phyloP scores from a whole-genome alignment of 208 protist species.

The Trypanosoma boissoni region DNA sequence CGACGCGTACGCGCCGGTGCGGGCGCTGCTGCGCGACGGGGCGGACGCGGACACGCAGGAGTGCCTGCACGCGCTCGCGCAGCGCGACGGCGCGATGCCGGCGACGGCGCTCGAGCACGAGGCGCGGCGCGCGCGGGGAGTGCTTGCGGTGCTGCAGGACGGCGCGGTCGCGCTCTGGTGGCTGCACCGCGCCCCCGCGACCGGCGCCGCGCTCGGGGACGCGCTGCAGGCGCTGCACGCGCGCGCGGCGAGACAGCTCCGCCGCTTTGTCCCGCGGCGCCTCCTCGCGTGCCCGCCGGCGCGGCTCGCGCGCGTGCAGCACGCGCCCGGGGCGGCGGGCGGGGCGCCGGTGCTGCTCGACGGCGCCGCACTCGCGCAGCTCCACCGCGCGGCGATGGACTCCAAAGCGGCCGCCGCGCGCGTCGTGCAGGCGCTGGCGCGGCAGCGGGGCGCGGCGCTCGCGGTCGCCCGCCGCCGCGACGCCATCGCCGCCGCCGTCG shows the following conservation, averaged over 20 bases:
- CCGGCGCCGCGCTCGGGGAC: too few relatives aligned
- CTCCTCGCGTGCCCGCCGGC: slow-evolving; percentile 5
- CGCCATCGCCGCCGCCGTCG: background rate
- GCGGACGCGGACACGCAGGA: slow-evolving; percentile 24
- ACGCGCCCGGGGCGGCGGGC: background rate
- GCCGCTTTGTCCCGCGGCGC: slow-evolving; percentile 11
- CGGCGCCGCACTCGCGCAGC: background rate
- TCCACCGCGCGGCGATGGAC: background rate
- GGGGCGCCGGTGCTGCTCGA: background rate
- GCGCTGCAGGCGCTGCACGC: slow-evolving; percentile 16
- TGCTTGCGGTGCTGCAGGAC: slow-evolving; percentile 15
- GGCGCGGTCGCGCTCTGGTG: slow-evolving; percentile 19
- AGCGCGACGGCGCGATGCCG: slow-evolving; percentile 7
- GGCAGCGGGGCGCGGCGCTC: background rate
- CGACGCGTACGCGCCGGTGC: slow-evolving; percentile 1
- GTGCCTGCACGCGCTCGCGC: background rate
- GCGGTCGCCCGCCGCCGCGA: too few relatives aligned
- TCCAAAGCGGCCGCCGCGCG: too few relatives aligned
- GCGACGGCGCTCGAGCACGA: too few relatives aligned
- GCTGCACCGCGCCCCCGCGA: too few relatives aligned
- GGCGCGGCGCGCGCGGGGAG: too few relatives aligned
- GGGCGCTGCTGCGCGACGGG: slow-evolving; percentile 14
- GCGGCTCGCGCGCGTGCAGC: background rate
- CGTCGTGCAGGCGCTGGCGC: background rate
- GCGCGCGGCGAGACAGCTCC: background rate